A percentile compares a stretch with the other conserved stretches of the same genome.
phyloP scores from a whole-genome alignment of 2,329 filamentous ascomycete genomes.

The Fusarium piperis region DNA sequence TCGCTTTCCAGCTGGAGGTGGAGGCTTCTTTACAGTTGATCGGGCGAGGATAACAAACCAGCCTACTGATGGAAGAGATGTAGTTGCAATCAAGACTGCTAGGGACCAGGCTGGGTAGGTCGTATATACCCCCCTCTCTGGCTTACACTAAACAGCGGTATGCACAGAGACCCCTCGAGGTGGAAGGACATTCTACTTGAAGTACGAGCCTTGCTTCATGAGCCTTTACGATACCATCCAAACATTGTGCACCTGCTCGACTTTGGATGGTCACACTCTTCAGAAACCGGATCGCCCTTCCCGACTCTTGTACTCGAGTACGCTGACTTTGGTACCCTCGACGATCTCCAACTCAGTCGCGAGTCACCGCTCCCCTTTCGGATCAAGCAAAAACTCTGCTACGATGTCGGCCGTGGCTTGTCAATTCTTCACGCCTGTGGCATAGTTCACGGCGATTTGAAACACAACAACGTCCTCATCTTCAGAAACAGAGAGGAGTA shows the following conservation, averaged over 20 bases:
- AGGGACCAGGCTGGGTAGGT: not conserved
- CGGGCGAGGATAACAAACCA: not conserved
- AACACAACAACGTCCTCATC: not conserved
- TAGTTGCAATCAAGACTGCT: constrained; percentile 2
- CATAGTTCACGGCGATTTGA: not conserved
- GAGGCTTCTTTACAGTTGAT: constrained; percentile 2
- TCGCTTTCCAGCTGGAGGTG: not conserved
- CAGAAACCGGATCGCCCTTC: not conserved
- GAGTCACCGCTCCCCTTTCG: not conserved
- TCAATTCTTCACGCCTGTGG: constrained; percentile 5
- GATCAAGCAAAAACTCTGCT: constrained; percentile 3
- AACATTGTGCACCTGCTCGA: not conserved
- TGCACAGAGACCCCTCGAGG: not conserved
- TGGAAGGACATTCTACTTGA: constrained; percentile 6
- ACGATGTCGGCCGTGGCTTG: not conserved
- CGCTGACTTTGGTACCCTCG: not conserved
- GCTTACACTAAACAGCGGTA: not conserved
- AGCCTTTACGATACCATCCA: not conserved
- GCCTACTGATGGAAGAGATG: not conserved
- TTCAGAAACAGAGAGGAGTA: not conserved
- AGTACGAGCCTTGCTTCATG: not conserved
- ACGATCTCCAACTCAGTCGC: not conserved
- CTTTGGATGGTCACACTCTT: not conserved
- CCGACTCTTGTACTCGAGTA: not conserved
- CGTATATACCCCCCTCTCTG: not conserved